phyloP scores from a whole-genome alignment of 2,329 filamentous ascomycete species.

The Sporothrix schenckii region DNA sequence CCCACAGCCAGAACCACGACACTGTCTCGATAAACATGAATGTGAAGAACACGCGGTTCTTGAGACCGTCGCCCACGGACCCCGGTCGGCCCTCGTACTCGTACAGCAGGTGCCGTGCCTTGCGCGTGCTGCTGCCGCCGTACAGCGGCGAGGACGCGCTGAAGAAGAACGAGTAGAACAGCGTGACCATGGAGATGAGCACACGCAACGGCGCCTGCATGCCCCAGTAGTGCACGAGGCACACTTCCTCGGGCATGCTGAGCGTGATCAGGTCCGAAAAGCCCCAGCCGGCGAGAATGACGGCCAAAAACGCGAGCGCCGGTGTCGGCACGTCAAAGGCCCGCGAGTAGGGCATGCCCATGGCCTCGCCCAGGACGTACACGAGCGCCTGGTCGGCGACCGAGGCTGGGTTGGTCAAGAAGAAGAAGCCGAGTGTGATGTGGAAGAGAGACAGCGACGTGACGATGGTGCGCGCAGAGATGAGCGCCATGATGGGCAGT shows the following conservation, averaged over 20 bases:
- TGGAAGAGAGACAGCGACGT: conserved; percentile 82
- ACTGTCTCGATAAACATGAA: conserved; percentile 83
- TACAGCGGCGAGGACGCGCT: conserved; percentile 55
- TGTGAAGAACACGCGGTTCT: conserved; percentile 82
- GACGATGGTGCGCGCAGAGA: conserved; percentile 80
- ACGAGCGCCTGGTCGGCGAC: conserved; percentile 81
- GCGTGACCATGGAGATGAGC: conserved; percentile 61
- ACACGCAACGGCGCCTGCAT: conserved; percentile 69
- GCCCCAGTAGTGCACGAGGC: conserved; percentile 65
- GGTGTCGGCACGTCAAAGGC: conserved; percentile 70
- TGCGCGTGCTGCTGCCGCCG: conserved; percentile 42
- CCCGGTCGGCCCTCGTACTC: neutral
- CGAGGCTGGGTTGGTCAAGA: conserved; percentile 71
- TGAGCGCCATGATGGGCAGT: conserved; percentile 67
- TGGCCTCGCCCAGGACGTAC: conserved; percentile 77
- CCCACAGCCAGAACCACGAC: conserved; percentile 84
- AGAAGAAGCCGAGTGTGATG: conserved; percentile 79
- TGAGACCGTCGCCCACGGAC: conserved; percentile 66
- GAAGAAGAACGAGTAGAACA: conserved; percentile 68
- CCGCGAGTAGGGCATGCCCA: conserved; percentile 72
- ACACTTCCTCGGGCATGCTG: conserved; percentile 68
- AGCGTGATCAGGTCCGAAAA: conserved; percentile 67
- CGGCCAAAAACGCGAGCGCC: conserved; percentile 72
- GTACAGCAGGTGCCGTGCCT: neutral
- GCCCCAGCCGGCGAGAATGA: conserved; percentile 64